phyloP scores from a whole-genome alignment of 345 rosid species.

The Iberis pinnata region DNA sequence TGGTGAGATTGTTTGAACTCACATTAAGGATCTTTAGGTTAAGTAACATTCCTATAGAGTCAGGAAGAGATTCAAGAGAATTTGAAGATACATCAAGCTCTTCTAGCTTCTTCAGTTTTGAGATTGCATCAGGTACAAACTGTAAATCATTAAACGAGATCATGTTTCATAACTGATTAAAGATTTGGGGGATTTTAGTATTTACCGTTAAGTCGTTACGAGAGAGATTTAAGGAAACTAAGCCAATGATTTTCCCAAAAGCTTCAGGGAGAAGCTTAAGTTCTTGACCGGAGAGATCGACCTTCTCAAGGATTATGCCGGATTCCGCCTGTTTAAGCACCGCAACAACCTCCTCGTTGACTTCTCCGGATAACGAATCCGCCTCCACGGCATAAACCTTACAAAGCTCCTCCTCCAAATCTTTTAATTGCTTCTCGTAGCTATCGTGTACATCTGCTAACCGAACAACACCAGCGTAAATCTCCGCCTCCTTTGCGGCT shows the following conservation, averaged over 20 bases:
- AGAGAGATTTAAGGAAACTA: constrained; percentile 63
- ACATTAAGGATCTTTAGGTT: constrained; percentile 60
- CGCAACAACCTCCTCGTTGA: constrained; percentile 50
- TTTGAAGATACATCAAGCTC: constrained; percentile 70
- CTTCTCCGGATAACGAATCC: constrained; percentile 27
- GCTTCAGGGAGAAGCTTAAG: constrained; percentile 71
- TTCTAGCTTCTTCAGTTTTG: constrained; percentile 61
- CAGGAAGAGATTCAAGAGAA: constrained; percentile 56
- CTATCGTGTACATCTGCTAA: constrained; percentile 58
- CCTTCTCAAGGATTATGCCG: constrained; percentile 35
- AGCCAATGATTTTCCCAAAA: constrained; percentile 52
- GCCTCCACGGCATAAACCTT: constrained; percentile 39
- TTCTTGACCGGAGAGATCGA: constrained; percentile 56
- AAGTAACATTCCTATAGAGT: constrained; percentile 65
- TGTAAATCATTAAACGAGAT: too few species aligned
- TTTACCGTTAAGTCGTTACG: constrained; percentile 63
- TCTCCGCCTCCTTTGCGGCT: constrained; percentile 42
- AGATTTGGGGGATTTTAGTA: neutral
- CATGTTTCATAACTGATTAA: neutral
- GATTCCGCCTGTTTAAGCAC: constrained; percentile 44
- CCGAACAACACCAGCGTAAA: constrained; percentile 48
- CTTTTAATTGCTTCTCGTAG: constrained; percentile 54
- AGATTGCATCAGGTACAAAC: constrained; percentile 82
- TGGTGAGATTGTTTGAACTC: constrained; percentile 54
- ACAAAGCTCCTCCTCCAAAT: constrained; percentile 56